Conservation (phyloP, 2,329 filamentous ascomycete genomes). For the Pyricularia grisea region DNA sequence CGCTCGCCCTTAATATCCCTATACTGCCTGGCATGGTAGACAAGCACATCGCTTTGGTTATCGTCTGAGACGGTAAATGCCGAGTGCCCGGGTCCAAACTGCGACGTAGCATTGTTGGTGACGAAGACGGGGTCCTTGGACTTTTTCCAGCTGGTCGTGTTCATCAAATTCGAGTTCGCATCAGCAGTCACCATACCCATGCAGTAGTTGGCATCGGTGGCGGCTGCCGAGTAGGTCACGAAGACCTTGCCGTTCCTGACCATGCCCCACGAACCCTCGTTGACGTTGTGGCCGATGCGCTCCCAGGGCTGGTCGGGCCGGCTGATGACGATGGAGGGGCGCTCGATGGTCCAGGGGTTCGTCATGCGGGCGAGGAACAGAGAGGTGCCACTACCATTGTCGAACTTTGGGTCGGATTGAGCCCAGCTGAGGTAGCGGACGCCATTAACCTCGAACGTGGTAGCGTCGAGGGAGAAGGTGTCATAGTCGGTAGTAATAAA, state of each 20-base stretch:
- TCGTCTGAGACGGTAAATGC: constrained; percentile 20
- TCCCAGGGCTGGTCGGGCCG: constrained; percentile 16
- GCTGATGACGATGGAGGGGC: constrained; percentile 11
- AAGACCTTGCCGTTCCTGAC: constrained; percentile 9
- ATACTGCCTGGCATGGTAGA: constrained; percentile 17
- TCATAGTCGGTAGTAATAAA: constrained; percentile 19
- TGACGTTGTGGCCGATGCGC: constrained; percentile 8
- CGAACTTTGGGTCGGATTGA: constrained; percentile 17
- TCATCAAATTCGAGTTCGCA: constrained; percentile 10
- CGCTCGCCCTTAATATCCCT: constrained; percentile 18
- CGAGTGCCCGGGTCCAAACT: constrained; percentile 20
- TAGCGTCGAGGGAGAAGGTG: constrained; percentile 20
- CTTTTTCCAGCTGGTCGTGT: constrained; percentile 17
- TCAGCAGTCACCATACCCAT: constrained; percentile 10
- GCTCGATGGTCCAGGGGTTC: constrained; percentile 19
- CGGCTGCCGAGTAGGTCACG: constrained; percentile 12
- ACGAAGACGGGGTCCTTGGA: constrained; percentile 15
- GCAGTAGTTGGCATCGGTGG: constrained; percentile 9
- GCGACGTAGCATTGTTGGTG: constrained; percentile 16
- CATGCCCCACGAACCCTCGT: constrained; percentile 11
- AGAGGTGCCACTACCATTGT: constrained; percentile 11
- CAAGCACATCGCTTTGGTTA: constrained; percentile 17
- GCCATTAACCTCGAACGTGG: constrained; percentile 17
- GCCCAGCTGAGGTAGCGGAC: constrained; percentile 20
- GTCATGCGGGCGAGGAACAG: constrained; percentile 16